Evolutionary conservation across 805 yeast species (phyloP).

Genomic region (Myxozyma udenii): DNA sequence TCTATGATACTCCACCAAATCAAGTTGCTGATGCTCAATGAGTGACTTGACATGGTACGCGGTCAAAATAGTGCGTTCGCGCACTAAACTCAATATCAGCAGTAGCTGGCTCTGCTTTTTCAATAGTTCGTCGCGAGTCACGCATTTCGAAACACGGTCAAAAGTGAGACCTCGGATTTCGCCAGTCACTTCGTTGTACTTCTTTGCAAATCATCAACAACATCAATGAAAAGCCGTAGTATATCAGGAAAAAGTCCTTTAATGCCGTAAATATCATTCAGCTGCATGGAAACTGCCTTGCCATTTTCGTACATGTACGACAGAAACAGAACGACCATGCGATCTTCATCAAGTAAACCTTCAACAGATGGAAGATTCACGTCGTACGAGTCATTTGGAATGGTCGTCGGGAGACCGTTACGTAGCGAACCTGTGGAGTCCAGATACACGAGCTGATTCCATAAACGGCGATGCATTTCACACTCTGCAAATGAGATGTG

Average conservation of each 20-base stretch:
- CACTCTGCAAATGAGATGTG: neutral
- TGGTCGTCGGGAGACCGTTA: constrained; percentile 19
- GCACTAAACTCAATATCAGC: neutral
- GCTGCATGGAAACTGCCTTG: constrained; percentile 4
- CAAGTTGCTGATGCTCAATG: neutral
- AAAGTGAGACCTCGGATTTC: neutral
- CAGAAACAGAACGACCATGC: neutral
- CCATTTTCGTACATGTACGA: neutral
- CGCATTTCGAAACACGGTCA: neutral
- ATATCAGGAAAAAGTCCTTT: neutral
- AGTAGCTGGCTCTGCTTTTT: neutral
- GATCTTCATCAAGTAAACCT: constrained; percentile 12
- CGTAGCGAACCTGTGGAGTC: constrained; percentile 14
- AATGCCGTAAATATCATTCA: constrained; percentile 14
- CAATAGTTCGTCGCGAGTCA: constrained; percentile 1
- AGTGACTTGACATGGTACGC: neutral
- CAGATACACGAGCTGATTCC: constrained; percentile 22
- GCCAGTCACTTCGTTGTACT: neutral
- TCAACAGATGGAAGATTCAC: constrained; percentile 9
- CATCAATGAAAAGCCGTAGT: neutral
- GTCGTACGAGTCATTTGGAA: constrained; percentile 6
- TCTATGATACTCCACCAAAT: neutral
- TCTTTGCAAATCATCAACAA: neutral
- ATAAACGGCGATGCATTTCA: constrained; percentile 11
- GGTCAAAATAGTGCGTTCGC: neutral